Conservation (phyloP, 2,329 filamentous ascomycete genomes). For the Pseudogymnoascus sp. region DNA sequence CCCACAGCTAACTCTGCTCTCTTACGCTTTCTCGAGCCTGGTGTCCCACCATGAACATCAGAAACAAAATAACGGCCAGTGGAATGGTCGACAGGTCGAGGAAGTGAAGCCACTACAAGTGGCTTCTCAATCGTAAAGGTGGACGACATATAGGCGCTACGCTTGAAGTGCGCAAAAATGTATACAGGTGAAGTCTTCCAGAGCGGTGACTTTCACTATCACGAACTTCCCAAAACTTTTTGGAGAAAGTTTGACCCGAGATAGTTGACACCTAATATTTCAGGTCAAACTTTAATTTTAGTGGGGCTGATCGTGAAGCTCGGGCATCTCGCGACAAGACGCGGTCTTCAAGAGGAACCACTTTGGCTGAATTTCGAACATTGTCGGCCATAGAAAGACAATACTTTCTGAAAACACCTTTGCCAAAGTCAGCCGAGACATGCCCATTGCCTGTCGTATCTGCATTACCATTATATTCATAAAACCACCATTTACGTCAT, state of each 20-base stretch:
- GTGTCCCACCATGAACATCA: constrained; percentile 51
- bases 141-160: constrained; percentile 24
- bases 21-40: constrained; percentile 51
- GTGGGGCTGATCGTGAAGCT: constrained; percentile 1
- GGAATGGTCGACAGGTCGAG: constrained; percentile 46
- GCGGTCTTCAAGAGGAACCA: constrained; percentile 6
- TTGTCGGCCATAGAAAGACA: not conserved
- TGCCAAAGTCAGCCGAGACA: not conserved
- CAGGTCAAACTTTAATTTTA: not conserved
- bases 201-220: constrained; percentile 5
- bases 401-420: not conserved
- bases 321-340: constrained; percentile 3
- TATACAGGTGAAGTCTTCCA: constrained; percentile 7
- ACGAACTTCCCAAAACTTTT: constrained; percentile 10
- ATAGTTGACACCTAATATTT: not conserved
- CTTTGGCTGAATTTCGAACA: constrained; percentile 6
- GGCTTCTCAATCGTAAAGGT: constrained; percentile 55
- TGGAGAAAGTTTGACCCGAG: constrained; percentile 6
- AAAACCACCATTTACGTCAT: not conserved
- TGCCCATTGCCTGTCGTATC: not conserved
- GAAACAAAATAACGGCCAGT: constrained; percentile 46
- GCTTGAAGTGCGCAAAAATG: not conserved
- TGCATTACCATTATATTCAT: not conserved
- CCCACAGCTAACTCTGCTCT: constrained; percentile 55
- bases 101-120: constrained; percentile 52